Conservation (phyloP, 2,329 filamentous ascomycete species). For the Aspergillus sp. region DNA sequence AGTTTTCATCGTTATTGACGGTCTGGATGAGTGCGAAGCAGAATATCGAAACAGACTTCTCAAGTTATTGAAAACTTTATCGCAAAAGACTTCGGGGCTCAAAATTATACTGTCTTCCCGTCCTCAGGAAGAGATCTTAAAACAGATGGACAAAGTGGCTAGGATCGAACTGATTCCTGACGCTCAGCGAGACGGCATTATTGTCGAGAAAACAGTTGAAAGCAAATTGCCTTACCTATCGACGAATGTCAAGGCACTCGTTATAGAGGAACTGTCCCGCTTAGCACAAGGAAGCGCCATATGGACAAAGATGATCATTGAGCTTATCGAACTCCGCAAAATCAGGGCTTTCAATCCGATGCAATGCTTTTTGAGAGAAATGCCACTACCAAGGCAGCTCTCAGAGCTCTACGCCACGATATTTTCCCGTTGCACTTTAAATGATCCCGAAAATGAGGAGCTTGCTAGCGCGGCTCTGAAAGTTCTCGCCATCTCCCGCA, state of each 20-base stretch:
- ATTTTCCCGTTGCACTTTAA: conserved; percentile 7
- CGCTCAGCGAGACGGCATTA: conserved; percentile 7
- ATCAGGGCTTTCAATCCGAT: conserved; percentile 6
- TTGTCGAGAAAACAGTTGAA: conserved; percentile 8
- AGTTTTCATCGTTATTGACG: conserved; percentile 19
- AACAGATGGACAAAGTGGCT: conserved; percentile 6
- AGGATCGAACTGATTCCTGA: conserved; percentile 5
- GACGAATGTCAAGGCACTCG: conserved; percentile 7
- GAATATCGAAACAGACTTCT: conserved; percentile 14
- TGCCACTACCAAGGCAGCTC: conserved; percentile 7
- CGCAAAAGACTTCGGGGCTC: conserved; percentile 5
- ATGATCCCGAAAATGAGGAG: conserved; percentile 10
- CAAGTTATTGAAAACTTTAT: conserved; percentile 8
- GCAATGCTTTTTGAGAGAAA: conserved; percentile 2
- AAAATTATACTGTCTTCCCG: conserved; percentile 12
- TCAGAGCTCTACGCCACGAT: conserved; percentile 9
- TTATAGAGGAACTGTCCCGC: conserved; percentile 9
- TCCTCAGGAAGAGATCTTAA: conserved; percentile 11
- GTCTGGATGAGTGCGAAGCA: conserved; percentile 23
- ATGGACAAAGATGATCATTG: conserved; percentile 12
- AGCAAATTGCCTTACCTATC: conserved; percentile 6
- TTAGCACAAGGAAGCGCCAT: conserved; percentile 13
- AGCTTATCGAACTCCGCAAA: conserved; percentile 10
- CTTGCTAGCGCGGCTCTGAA: conserved; percentile 13
- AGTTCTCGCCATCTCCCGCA: conserved; percentile 14